Conservation (phyloP, 163 green algal species). For the Trebouxia gelatinosa region DNA sequence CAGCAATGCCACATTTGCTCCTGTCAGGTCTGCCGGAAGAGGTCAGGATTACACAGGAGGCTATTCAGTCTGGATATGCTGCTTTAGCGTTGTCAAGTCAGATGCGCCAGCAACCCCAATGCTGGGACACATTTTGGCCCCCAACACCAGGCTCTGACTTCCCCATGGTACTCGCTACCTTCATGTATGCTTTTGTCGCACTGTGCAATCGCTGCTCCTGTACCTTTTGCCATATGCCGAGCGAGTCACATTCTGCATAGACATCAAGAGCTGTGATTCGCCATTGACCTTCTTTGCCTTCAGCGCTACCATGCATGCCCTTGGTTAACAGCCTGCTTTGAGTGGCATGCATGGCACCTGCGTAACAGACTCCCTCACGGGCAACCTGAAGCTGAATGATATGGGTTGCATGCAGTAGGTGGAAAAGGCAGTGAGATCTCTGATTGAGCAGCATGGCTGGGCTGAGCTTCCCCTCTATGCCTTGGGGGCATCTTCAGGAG, state of each 20-base stretch:
- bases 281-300: not conserved
- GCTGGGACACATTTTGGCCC: slow-evolving; percentile 47
- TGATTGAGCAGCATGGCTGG: slow-evolving; percentile 44
- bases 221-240: not conserved
- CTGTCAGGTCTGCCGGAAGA: slow-evolving; percentile 74
- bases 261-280: not conserved
- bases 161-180: not conserved
- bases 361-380: no score
- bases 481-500: slow-evolving; percentile 60
- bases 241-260: not conserved
- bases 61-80: slow-evolving; percentile 41
- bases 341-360: no score
- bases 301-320: not conserved
- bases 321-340: not conserved
- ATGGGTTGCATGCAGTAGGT: no score
- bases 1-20: no score
- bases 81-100: slow-evolving; percentile 54
- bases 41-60: slow-evolving; percentile 45
- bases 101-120: slow-evolving; percentile 40
- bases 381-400: no score
- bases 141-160: slow-evolving; percentile 6
- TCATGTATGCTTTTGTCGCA: not conserved
- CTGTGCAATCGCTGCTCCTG: not conserved
- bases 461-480: slow-evolving; percentile 56
- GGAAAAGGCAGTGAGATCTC: not conserved